These are phyloP conservation scores for Ophiosphaerella narmari DNA, from an alignment of 2,329 filamentous ascomycete species.

Conservation along the genomic window DNA sequence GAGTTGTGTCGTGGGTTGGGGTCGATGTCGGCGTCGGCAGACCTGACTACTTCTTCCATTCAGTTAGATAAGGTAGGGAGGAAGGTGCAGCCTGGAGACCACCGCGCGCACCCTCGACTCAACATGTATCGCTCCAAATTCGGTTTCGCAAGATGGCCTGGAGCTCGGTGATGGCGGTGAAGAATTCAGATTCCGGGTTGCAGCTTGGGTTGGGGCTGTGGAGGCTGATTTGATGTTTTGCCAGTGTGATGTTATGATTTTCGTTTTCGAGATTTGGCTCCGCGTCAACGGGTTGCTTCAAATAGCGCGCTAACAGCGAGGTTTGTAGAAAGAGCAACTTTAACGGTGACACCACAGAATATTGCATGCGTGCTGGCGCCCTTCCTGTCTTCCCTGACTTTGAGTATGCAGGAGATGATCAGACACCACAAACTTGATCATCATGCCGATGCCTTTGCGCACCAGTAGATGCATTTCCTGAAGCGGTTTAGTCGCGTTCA, in stretches of 20 bases:
- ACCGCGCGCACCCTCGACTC: constrained; percentile 37
- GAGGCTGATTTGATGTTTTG: constrained; percentile 21
- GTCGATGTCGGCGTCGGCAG: constrained; percentile 37
- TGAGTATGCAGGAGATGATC: not conserved
- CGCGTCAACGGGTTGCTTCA: constrained; percentile 1
- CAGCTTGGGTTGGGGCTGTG: constrained; percentile 32
- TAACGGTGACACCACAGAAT: not conserved
- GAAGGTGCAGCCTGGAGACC: constrained; percentile 34
- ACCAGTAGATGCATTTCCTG: constrained; percentile 5
- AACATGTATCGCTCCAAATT: constrained; percentile 32
- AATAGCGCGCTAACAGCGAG: constrained; percentile 1
- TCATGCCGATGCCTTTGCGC: constrained; percentile 13
- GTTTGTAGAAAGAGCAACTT: not conserved
- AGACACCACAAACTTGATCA: constrained; percentile 1
- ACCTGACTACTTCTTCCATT: constrained; percentile 37
- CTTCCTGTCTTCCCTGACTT: not conserved
- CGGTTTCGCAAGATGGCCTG: constrained; percentile 26
- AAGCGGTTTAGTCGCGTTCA: constrained; percentile 9
- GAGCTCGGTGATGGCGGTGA: constrained; percentile 23
- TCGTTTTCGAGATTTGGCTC: constrained; percentile 4
- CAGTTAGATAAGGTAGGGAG: constrained; percentile 29
- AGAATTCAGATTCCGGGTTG: constrained; percentile 37
- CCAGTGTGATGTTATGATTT: constrained; percentile 31
- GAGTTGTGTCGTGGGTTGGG: constrained; percentile 30
- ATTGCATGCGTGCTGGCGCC: too few relatives aligned